These are phyloP conservation scores for Myxozyma monticola DNA, from an alignment of 805 yeast species.

Conservation along the genomic window DNA sequence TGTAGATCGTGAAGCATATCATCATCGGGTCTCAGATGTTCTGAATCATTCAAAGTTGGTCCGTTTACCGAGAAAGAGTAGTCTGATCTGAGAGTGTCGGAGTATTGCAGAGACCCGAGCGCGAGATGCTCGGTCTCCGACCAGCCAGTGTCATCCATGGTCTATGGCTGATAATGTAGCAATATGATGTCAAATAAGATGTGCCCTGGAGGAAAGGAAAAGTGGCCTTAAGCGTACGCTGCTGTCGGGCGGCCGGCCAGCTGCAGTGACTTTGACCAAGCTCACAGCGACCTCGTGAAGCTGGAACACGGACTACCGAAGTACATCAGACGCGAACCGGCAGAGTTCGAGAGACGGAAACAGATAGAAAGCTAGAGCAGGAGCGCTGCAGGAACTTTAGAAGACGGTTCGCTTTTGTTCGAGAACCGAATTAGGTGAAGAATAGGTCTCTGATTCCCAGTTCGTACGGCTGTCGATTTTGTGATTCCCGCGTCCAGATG, in stretches of 20 bases:
- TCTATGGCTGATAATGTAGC: not conserved
- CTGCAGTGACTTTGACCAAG: not conserved
- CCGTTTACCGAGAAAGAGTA: not conserved
- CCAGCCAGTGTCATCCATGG: not conserved
- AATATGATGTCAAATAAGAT: not conserved
- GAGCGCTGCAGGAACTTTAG: no score
- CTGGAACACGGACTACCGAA: no score
- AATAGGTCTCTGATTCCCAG: no score
- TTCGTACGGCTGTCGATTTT: no score
- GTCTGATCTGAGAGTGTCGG: not conserved
- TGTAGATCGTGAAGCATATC: slow-evolving; percentile 10
- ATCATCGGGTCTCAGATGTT: not conserved
- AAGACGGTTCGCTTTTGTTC: no score
- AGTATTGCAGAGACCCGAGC: not conserved
- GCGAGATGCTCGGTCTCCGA: not conserved
- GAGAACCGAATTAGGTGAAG: no score
- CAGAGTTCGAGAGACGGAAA: no score
- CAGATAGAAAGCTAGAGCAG: no score
- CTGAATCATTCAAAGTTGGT: not conserved
- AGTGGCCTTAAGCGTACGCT: not conserved
- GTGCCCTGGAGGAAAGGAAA: not conserved
- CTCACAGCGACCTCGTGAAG: no score
- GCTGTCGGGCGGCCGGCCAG: no score
- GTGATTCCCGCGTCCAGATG: no score
- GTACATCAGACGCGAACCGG: no score